Evolutionary conservation across 179 eudicot species (phyloP).

Genomic region (Actinidia chinensis): DNA sequence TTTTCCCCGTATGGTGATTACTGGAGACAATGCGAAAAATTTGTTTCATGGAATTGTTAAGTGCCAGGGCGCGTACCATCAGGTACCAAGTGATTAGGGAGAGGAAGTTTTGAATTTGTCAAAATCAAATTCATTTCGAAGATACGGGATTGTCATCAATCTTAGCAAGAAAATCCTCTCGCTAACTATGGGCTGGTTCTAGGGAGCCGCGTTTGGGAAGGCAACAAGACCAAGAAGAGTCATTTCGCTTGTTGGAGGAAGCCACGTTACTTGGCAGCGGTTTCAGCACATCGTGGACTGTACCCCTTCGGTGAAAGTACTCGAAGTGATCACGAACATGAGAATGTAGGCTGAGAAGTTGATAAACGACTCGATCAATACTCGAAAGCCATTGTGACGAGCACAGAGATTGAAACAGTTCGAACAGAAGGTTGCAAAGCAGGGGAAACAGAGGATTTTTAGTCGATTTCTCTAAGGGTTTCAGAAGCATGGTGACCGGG

Average conservation of each 20-base stretch:
- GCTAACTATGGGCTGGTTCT: constrained; percentile 1
- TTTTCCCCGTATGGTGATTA: constrained; percentile 17
- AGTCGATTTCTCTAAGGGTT: background rate
- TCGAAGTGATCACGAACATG: background rate
- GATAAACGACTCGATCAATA: constrained; percentile 9
- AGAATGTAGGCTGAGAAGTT: background rate
- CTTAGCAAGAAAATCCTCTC: constrained; percentile 1
- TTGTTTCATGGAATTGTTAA: constrained; percentile 12
- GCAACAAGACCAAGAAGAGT: background rate
- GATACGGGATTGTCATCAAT: background rate
- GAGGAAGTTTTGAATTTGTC: constrained; percentile 17
- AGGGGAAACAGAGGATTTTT: constrained; percentile 17
- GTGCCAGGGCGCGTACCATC: background rate
- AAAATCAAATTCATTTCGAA: background rate
- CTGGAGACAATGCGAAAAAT: constrained; percentile 16
- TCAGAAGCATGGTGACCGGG: background rate
- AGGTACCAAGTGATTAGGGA: constrained; percentile 12
- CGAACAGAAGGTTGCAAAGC: background rate
- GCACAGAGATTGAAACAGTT: background rate
- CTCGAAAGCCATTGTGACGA: constrained; percentile 1
- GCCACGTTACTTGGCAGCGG: background rate
- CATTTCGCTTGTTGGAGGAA: background rate
- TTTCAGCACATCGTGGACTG: constrained; percentile 11
- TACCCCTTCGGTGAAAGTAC: constrained; percentile 10
- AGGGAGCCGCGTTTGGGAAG: background rate